These are phyloP conservation scores for Suhomyces panamericanus DNA, from an alignment of 1,139 yeast genomes.

Conservation along the genomic window DNA sequence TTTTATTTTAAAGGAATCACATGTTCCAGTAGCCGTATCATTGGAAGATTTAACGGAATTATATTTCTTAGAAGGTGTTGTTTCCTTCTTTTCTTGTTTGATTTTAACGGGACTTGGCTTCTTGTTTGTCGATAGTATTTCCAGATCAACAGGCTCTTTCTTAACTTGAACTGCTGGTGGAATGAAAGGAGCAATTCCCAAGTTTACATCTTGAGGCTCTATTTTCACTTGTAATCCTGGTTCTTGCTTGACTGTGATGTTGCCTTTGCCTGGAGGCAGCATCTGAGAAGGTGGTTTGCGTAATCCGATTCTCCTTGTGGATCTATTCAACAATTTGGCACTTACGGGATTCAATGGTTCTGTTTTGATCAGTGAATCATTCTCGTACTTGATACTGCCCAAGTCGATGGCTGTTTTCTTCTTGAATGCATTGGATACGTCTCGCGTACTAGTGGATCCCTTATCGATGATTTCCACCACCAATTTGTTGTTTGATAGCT, in stretches of 20 bases:
- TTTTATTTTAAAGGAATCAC: background rate
- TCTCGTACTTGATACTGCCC: slow-evolving; percentile 10
- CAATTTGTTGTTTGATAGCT: slow-evolving; percentile 19
- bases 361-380: background rate
- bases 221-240: background rate
- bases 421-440: slow-evolving; percentile 7
- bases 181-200: background rate
- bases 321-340: slow-evolving; percentile 1
- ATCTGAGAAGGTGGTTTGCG: slow-evolving; percentile 1
- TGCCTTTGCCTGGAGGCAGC: background rate
- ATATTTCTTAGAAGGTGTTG: no score
- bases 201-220: background rate
- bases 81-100: no score
- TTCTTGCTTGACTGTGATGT: background rate
- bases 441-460: slow-evolving; percentile 10
- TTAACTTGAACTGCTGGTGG: background rate
- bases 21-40: background rate
- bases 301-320: slow-evolving; percentile 12
- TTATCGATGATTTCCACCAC: slow-evolving; percentile 21
- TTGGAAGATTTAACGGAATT: background rate
- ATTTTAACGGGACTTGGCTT: no score
- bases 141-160: background rate
- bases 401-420: slow-evolving; percentile 6
- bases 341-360: slow-evolving; percentile 5
- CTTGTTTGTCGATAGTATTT: background rate